Percentiles rank a stretch among this genome's conserved stretches.
Evolutionary conservation across 805 yeast genomes (phyloP).

Genomic region (Scheffersomyces spartinae): DNA sequence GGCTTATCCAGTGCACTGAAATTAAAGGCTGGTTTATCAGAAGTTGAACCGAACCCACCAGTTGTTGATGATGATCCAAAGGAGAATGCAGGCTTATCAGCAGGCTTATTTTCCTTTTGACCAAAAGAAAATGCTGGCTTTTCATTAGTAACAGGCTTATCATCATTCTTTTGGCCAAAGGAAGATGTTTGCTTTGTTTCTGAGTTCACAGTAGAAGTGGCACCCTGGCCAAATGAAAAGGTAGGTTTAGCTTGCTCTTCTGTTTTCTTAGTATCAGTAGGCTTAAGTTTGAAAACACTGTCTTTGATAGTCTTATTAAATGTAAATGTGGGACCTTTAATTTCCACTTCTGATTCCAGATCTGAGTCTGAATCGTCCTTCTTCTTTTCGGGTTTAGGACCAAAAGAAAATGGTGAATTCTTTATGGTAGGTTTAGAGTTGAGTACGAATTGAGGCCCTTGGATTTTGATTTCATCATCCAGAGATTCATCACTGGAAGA

Average conservation of each 20-base stretch:
- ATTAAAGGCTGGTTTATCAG: too few species aligned
- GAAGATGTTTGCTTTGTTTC: slow-evolving; percentile 17
- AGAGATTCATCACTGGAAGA: slow-evolving; percentile 15
- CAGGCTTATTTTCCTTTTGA: slow-evolving; percentile 4
- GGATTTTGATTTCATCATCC: slow-evolving; percentile 15
- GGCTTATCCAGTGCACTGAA: slow-evolving; percentile 1
- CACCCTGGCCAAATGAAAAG: slow-evolving; percentile 8
- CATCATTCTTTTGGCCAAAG: slow-evolving; percentile 20
- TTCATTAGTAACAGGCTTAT: slow-evolving; percentile 4
- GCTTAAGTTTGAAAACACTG: slow-evolving; percentile 12
- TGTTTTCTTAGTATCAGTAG: not conserved
- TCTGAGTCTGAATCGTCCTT: slow-evolving; percentile 32
- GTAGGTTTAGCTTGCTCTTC: slow-evolving; percentile 6
- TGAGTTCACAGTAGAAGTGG: slow-evolving; percentile 20
- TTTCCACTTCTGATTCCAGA: slow-evolving; percentile 50
- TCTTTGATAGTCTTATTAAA: slow-evolving; percentile 27
- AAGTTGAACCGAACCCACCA: too few species aligned
- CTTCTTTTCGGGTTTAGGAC: slow-evolving; percentile 16
- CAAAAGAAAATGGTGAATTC: slow-evolving; percentile 26
- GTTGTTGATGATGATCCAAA: slow-evolving; percentile 5
- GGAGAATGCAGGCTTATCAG: slow-evolving; percentile 4
- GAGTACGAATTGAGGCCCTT: slow-evolving; percentile 27
- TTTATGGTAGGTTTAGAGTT: slow-evolving; percentile 16
- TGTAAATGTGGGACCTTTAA: slow-evolving; percentile 63
- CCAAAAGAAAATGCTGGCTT: slow-evolving; percentile 16